Conservation (phyloP, 495 filamentous ascomycete genomes). For the Aspergillus saccharolyticus region DNA sequence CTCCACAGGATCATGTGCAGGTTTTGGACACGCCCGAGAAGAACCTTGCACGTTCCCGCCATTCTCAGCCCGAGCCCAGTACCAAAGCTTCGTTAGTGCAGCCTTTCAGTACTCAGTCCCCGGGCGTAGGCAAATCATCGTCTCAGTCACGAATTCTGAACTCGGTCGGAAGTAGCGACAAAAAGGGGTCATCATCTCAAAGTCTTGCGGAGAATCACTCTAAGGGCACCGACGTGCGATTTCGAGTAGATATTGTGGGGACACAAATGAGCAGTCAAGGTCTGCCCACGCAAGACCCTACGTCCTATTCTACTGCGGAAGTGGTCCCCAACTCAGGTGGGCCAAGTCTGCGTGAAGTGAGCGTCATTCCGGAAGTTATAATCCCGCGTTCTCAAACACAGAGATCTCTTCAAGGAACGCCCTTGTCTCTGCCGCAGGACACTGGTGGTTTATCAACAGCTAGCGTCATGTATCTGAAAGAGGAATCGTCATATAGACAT, state of each 20-base stretch:
- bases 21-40: slow-evolving; percentile 33
- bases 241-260: slow-evolving; percentile 18
- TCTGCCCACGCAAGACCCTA: slow-evolving; percentile 14
- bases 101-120: slow-evolving; percentile 14
- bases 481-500: slow-evolving; percentile 1
- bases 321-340: slow-evolving; percentile 27
- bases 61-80: slow-evolving; percentile 3
- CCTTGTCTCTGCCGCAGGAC: slow-evolving; percentile 14
- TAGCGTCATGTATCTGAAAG: neutral
- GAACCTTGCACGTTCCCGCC: slow-evolving; percentile 10
- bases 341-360: slow-evolving; percentile 16
- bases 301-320: slow-evolving; percentile 15
- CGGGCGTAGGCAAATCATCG: slow-evolving; percentile 30
- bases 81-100: neutral
- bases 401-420: slow-evolving; percentile 16
- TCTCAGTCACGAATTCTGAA: slow-evolving; percentile 37
- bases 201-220: slow-evolving; percentile 9
- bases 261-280: slow-evolving; percentile 21
- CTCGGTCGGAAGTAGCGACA: slow-evolving; percentile 23
- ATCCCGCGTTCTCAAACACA: slow-evolving; percentile 14
- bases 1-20: slow-evolving; percentile 26
- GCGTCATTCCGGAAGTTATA: slow-evolving; percentile 6
- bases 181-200: slow-evolving; percentile 22
- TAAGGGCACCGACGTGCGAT: slow-evolving; percentile 1
- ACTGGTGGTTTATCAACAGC: slow-evolving; percentile 3